Evolutionary conservation across 177 flowering plant genomes (phyloP).

Genomic region (Vitis hybrid): DNA sequence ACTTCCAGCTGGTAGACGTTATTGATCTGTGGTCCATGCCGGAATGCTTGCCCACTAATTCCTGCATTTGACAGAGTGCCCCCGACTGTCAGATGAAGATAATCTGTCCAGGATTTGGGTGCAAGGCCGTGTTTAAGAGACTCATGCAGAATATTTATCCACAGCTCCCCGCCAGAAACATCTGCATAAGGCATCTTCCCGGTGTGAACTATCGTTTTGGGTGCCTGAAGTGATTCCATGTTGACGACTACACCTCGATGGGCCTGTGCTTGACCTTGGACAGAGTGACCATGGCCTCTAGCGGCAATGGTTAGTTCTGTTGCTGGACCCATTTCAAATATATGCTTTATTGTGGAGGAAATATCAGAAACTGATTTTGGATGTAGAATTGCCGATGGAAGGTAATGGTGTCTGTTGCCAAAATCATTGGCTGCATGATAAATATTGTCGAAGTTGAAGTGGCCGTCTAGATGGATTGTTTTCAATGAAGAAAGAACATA

Average conservation of each 20-base stretch:
- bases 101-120: constrained; percentile 98
- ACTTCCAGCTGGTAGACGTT: constrained; percentile 84
- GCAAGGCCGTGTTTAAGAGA: constrained; percentile 69
- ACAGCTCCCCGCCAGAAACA: constrained; percentile 80
- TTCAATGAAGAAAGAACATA: constrained; percentile 9
- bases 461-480: constrained; percentile 22
- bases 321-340: constrained; percentile 49
- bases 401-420: constrained; percentile 56
- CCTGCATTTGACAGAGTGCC: constrained; percentile 96
- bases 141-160: constrained; percentile 85
- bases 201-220: constrained; percentile 38
- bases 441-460: constrained; percentile 23
- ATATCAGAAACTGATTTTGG: constrained; percentile 73
- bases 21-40: constrained; percentile 87
- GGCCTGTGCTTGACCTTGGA: constrained; percentile 84
- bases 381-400: constrained; percentile 62
- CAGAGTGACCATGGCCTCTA: constrained; percentile 89
- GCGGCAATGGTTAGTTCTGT: constrained; percentile 77
- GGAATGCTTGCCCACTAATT: constrained; percentile 90
- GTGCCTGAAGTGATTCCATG: constrained; percentile 66
- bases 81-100: constrained; percentile 89
- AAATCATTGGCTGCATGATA: constrained; percentile 64
- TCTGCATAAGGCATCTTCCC: constrained; percentile 67
- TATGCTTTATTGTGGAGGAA: constrained; percentile 48
- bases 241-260: constrained; percentile 61